Evolutionary conservation across 257 asterid genomes (phyloP).

Genomic region (Scutellaria galericulata): DNA sequence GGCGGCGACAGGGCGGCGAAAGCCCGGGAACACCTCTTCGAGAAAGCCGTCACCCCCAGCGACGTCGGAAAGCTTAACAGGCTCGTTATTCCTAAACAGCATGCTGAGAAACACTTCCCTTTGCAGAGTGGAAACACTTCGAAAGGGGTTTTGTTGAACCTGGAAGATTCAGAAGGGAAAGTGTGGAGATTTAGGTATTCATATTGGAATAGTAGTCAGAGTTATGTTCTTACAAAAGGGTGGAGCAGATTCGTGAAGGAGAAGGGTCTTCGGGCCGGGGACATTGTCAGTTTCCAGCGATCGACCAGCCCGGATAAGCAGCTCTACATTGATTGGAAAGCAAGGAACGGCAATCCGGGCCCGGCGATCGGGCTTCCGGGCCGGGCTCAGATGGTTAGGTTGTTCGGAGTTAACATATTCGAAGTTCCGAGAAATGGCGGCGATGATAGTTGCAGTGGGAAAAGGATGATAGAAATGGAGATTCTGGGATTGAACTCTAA

Average conservation of each 20-base stretch:
- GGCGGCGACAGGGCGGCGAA: slow-evolving; percentile 29
- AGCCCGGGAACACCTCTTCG: slow-evolving; percentile 69
- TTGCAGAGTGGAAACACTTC: slow-evolving; percentile 47
- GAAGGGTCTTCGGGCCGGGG: slow-evolving; percentile 70
- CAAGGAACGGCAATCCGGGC: slow-evolving; percentile 13
- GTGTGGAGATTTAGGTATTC: slow-evolving; percentile 89
- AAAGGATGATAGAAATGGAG: slow-evolving; percentile 68
- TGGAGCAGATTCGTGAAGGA: slow-evolving; percentile 95
- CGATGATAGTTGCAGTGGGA: slow-evolving; percentile 51
- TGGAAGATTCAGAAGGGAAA: slow-evolving; percentile 71
- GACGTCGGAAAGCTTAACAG: slow-evolving; percentile 78
- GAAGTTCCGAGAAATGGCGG: slow-evolving; percentile 39
- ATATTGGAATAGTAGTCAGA: slow-evolving; percentile 89
- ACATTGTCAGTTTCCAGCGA: slow-evolving; percentile 63
- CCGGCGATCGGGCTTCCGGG: neutral
- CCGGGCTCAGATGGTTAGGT: slow-evolving; percentile 48
- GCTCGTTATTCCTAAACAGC: slow-evolving; percentile 79
- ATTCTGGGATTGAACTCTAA: slow-evolving; percentile 54
- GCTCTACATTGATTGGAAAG: slow-evolving; percentile 69
- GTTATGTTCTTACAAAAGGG: slow-evolving; percentile 82
- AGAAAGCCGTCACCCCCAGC: slow-evolving; percentile 87
- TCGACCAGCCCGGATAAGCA: slow-evolving; percentile 63
- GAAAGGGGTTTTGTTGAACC: slow-evolving; percentile 66
- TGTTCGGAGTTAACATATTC: slow-evolving; percentile 76
- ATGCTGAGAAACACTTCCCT: slow-evolving; percentile 80